Evolutionary conservation across 73 alveolate species (phyloP), one percentile per base, ranked within the genome.

Genomic region (Breviolum minutum): DNA sequence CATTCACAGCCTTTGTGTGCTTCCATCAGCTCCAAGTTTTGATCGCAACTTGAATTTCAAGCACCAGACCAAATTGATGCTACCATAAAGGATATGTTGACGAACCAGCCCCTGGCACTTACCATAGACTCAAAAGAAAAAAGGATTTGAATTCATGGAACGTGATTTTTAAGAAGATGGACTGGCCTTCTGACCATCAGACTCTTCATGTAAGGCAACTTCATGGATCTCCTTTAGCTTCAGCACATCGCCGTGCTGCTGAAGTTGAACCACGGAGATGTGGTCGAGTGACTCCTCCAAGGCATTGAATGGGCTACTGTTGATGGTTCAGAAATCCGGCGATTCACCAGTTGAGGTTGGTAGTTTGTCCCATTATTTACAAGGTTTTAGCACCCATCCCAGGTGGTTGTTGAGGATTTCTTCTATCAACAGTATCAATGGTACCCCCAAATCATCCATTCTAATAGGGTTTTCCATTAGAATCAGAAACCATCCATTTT

Each of bases 181-280:
- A 40, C 88, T 48, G 66, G 54, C 88, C 68, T 80, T 27, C 29
- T 1, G 88, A 80, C 86, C 22, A 24, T 32, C 88, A 80, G 88
- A 16, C 30, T 16, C 54, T 29, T 80, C 86, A 77, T 77, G 88
- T 27, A 80, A 48, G 88, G 88, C 29, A 27, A 80, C 88, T 80
- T 80, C 20, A 80, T 48, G 88, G 64, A 80, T 48, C 6, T 80
- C 88, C 88, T 80, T 80, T 32, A 80, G 20, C 32, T 63, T 80
- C 88, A 80, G 68, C 88, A 80, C 32, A 48, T 80, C 88, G 29
- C 68, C 88, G 54, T 80, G 69, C 88, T 66, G 32, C 32, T 80
- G 88, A 32, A 80, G 88, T 19, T 80, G 88, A 5, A 66, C 88
- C 17, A 80, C 54, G 64, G 27, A 80, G 68, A 80, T 32, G 27